These are phyloP conservation scores for Trapa incisa DNA, from an alignment of 345 rosid genomes.

Conservation along the genomic window DNA sequence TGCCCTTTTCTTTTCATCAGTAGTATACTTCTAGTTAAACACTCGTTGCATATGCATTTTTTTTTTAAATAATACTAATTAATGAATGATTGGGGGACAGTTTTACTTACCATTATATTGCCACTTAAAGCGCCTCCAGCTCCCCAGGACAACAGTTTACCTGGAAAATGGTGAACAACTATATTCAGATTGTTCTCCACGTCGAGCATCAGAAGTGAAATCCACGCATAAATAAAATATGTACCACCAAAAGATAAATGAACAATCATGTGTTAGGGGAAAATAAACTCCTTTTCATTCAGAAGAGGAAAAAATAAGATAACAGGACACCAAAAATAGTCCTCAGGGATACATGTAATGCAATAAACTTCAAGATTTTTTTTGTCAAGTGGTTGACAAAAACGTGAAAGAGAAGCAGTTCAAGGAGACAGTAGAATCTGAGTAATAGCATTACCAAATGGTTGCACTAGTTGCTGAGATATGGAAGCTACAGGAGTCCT, in stretches of 20 bases:
- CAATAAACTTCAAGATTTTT: neutral
- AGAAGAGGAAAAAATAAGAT: too few species aligned
- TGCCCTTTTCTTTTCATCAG: too few species aligned
- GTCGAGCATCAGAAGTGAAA: neutral
- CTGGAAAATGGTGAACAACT: constrained; percentile 14
- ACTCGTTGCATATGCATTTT: neutral
- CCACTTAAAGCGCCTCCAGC: constrained; percentile 18
- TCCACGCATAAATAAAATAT: constrained; percentile 1
- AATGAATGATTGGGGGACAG: neutral
- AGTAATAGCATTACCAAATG: constrained; percentile 44
- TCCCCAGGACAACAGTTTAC: constrained; percentile 31
- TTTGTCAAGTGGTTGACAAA: neutral
- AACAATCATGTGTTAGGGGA: neutral
- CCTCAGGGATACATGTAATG: neutral
- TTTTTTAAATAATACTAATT: neutral
- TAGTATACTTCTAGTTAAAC: neutral
- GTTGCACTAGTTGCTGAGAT: constrained; percentile 66
- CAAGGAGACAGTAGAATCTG: neutral
- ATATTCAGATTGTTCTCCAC: neutral
- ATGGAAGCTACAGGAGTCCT: constrained; percentile 27
- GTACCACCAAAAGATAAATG: neutral
- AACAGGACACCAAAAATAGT: neutral
- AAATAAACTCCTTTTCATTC: too few species aligned
- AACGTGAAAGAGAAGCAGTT: neutral
- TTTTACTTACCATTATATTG: constrained; percentile 25